Percentiles rank a stretch among this genome's conserved stretches.
phyloP scores from a whole-genome alignment of 345 rosid genomes.

The Melaleuca quinquenervia region DNA sequence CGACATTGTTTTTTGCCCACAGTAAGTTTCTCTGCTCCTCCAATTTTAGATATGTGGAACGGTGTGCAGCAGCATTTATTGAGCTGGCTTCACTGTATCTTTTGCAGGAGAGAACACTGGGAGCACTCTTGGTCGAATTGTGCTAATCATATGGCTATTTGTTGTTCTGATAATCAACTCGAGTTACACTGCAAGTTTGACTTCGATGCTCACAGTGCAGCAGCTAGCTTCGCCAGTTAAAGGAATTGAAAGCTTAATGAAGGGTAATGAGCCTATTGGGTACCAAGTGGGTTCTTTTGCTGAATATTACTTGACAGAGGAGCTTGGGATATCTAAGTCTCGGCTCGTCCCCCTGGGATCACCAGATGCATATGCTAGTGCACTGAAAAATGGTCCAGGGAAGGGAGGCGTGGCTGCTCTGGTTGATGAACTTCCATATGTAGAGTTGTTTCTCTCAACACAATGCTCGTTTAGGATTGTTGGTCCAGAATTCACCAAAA shows the following conservation, averaged over 20 bases:
- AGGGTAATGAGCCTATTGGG: slow-evolving; percentile 57
- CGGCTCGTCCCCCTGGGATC: slow-evolving; percentile 71
- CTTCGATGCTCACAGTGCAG: slow-evolving; percentile 89
- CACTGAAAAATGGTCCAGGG: slow-evolving; percentile 55
- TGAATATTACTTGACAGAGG: slow-evolving; percentile 59
- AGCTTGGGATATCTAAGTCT: slow-evolving; percentile 58
- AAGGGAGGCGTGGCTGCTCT: slow-evolving; percentile 90
- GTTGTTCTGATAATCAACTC: slow-evolving; percentile 90
- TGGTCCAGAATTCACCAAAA: slow-evolving; percentile 82
- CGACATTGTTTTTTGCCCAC: slow-evolving; percentile 86
- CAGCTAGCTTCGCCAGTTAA: slow-evolving; percentile 71
- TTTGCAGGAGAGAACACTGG: slow-evolving; percentile 74
- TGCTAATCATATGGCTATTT: slow-evolving; percentile 84
- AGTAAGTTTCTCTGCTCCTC: slow-evolving; percentile 34
- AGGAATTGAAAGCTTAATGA: slow-evolving; percentile 67
- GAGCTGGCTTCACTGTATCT: slow-evolving; percentile 6
- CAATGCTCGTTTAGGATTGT: slow-evolving; percentile 67
- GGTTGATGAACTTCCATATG: slow-evolving; percentile 76
- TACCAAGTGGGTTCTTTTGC: slow-evolving; percentile 89
- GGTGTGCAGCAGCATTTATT: slow-evolving; percentile 6
- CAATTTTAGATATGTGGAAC: background rate
- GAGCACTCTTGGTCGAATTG: slow-evolving; percentile 76
- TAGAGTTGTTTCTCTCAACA: slow-evolving; percentile 66
- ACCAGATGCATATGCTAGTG: slow-evolving; percentile 69
- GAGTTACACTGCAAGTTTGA: slow-evolving; percentile 92